Conservation (phyloP, 2,329 filamentous ascomycete species). For the Lachnellula occidentalis region DNA sequence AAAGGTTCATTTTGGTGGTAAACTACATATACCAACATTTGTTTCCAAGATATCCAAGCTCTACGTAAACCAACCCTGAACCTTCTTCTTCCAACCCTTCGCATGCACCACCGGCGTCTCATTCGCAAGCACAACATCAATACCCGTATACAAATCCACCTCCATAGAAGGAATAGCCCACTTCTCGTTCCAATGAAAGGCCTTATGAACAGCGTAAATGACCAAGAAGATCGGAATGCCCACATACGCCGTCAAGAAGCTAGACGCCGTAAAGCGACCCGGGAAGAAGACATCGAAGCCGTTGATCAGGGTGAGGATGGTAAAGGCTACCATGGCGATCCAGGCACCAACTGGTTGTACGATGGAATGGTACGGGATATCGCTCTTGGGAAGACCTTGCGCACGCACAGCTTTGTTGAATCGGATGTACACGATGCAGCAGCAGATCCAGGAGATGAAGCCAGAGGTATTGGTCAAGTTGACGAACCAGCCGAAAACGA, state of each 20-base stretch:
- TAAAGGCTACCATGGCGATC: constrained; percentile 45
- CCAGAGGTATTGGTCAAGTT: constrained; percentile 48
- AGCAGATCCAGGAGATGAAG: constrained; percentile 47
- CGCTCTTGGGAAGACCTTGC: constrained; percentile 37
- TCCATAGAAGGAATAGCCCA: constrained; percentile 45
- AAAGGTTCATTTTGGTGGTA: too few species aligned
- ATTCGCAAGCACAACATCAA: constrained; percentile 35
- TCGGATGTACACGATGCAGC: constrained; percentile 51
- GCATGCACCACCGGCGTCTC: constrained; percentile 15
- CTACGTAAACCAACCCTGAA: constrained; percentile 19
- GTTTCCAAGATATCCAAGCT: not conserved
- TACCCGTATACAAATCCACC: constrained; percentile 47
- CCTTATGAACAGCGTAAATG: constrained; percentile 49
- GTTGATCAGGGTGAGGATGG: constrained; percentile 52
- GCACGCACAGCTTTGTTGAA: constrained; percentile 46
- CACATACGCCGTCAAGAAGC: constrained; percentile 60
- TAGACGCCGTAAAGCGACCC: constrained; percentile 46
- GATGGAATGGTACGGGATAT: constrained; percentile 46
- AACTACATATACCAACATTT: too few species aligned
- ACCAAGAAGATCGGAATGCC: constrained; percentile 56
- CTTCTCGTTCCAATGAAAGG: constrained; percentile 39
- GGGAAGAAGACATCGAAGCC: constrained; percentile 62
- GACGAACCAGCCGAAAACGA: constrained; percentile 51
- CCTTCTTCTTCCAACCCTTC: constrained; percentile 15
- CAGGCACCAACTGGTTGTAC: constrained; percentile 55